Base-by-base conservation (phyloP, 345 rosid genomes). In the Capsella bursapastoris region DNA sequence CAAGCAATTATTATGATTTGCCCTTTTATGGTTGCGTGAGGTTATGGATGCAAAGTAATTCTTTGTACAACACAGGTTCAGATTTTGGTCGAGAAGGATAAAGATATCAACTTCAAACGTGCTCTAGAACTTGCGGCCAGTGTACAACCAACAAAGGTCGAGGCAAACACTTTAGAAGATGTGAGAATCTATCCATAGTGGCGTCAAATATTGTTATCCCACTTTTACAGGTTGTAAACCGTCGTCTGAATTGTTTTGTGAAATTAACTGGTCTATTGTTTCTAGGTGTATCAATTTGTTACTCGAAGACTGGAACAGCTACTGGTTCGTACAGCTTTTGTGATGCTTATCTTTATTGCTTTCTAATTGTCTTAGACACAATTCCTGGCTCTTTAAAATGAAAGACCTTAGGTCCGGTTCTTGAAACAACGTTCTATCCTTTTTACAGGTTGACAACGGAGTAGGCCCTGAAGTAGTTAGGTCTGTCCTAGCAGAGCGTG, bases 301-400 rank as follows among this genome's bases (percentile, higher is more conserved):
- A 86, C 85, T 70, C 83, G 98, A 77, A 88, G 98, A 86, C 78
- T 91, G 70, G 97, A 94, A 81, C 98, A 94, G 77, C 87, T 85
- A 80, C 83, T 94, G 97, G 98, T 94, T 79, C 3, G 85, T 75
- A 68, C 29, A 68, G 71, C 12, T 80, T 81, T 48, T 51, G 15
- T 41, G 40, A 58, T 68, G 22, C 32, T 37, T 57, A 29, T 37
- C 62, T 14, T 60, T 68, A 8, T 66, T 27, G 59, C 15, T 71
- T 57, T 34, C 43, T 43, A 27, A n/a, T 40, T 48, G 28, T 38
- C 3, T 38, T 38, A 38, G 41, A 38, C 41, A 38, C 41, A 15
- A 3, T 48, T 50, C 37, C 5, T 10, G n/a, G 66, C 27, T 64
- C 48, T 71, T 70, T 18, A 48, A 70, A 37, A 29, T 45, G 18